Conservation (phyloP, 768 basidiomycete genomes). For the Termitomyces bulborhizus region DNA sequence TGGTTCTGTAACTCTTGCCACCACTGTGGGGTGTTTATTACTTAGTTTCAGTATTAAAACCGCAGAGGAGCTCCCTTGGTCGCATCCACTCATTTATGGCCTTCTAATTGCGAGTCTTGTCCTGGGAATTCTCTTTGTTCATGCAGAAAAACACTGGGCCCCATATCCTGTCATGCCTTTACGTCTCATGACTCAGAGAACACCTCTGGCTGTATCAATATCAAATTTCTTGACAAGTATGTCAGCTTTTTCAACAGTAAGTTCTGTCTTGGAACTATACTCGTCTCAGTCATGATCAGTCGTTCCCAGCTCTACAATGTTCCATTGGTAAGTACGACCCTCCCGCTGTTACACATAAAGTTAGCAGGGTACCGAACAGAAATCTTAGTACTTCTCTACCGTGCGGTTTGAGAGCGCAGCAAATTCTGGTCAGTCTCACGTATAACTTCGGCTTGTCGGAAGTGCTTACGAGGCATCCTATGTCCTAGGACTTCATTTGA, state of each 20-base stretch:
- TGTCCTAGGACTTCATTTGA: slow-evolving; percentile 66
- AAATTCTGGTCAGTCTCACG: slow-evolving; percentile 51
- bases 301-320: slow-evolving; percentile 68
- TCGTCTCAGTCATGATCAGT: slow-evolving; percentile 15
- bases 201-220: slow-evolving; percentile 75
- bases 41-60: slow-evolving; percentile 74
- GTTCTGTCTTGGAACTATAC: slow-evolving; percentile 15
- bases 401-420: slow-evolving; percentile 66
- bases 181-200: slow-evolving; percentile 67
- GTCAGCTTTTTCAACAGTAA: slow-evolving; percentile 75
- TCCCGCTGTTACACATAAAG: background rate
- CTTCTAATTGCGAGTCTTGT: slow-evolving; percentile 54
- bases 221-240: slow-evolving; percentile 75
- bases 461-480: slow-evolving; percentile 7
- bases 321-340: slow-evolving; percentile 52
- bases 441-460: slow-evolving; percentile 9
- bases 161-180: slow-evolving; percentile 90
- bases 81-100: slow-evolving; percentile 63
- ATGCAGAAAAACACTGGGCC: slow-evolving; percentile 74
- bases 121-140: slow-evolving; percentile 55
- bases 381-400: slow-evolving; percentile 72
- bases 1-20: slow-evolving; percentile 77
- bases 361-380: slow-evolving; percentile 2
- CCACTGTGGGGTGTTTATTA: slow-evolving; percentile 61
- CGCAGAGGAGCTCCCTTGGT: slow-evolving; percentile 74